A percentile compares a stretch with the other conserved stretches of the same genome.
phyloP scores from a whole-genome alignment of 192 early-diverging fungal genomes.

The Chytriomyces confervae region DNA sequence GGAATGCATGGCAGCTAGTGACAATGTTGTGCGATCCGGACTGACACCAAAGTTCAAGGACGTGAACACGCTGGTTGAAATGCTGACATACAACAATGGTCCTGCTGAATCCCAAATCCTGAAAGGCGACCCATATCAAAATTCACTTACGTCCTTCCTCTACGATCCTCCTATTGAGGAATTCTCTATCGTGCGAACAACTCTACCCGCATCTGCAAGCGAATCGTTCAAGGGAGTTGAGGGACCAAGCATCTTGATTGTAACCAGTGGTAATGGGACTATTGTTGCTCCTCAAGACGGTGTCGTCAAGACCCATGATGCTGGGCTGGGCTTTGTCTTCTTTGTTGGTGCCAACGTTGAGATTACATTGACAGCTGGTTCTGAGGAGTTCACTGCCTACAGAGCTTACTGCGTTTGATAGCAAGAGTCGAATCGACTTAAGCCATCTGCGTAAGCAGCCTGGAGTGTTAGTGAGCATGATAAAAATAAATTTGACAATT shows the following conservation, averaged over 20 bases:
- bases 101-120: constrained; percentile 83
- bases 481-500: not conserved
- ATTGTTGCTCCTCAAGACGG: constrained; percentile 17
- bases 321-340: constrained; percentile 76
- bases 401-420: constrained; percentile 57
- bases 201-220: constrained; percentile 47
- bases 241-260: constrained; percentile 89
- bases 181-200: constrained; percentile 81
- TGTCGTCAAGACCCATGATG: constrained; percentile 22
- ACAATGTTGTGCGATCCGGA: constrained; percentile 97
- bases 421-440: not conserved
- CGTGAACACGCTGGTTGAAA: constrained; percentile 84
- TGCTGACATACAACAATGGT: constrained; percentile 90
- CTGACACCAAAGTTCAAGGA: constrained; percentile 98
- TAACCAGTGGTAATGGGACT: constrained; percentile 73
- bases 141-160: constrained; percentile 51
- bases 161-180: constrained; percentile 98
- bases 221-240: constrained; percentile 66
- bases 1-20: constrained; percentile 97
- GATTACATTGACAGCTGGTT: constrained; percentile 50
- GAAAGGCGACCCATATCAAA: constrained; percentile 62
- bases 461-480: not conserved
- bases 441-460: not conserved
- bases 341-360: constrained; percentile 72
- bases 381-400: constrained; percentile 43